Evolutionary conservation across 2,329 filamentous ascomycete genomes (phyloP).

Genomic region (Fusarium metavorans): DNA sequence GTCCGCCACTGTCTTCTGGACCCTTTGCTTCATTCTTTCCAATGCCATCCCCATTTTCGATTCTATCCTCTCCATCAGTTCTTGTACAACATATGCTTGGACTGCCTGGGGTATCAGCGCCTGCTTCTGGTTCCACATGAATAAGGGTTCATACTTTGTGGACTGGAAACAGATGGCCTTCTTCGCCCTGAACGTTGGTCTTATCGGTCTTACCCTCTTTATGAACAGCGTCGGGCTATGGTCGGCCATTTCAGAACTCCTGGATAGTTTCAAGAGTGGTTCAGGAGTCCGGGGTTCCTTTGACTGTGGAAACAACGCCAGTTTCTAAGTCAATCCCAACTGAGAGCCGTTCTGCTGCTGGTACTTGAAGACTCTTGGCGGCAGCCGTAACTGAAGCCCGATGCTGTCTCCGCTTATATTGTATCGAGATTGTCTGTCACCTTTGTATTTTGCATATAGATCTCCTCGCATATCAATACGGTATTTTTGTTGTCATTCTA

Average conservation of each 20-base stretch:
- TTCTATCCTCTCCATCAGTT: constrained; percentile 34
- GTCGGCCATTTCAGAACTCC: constrained; percentile 14
- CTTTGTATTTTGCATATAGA: neutral
- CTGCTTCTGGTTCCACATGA: constrained; percentile 30
- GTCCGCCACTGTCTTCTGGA: constrained; percentile 25
- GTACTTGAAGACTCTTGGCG: neutral
- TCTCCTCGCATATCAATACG: neutral
- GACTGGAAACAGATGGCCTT: constrained; percentile 29
- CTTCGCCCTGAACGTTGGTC: constrained; percentile 24
- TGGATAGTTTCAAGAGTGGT: constrained; percentile 1
- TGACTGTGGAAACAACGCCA: constrained; percentile 5
- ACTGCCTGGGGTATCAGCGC: constrained; percentile 29
- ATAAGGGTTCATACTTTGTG: constrained; percentile 13
- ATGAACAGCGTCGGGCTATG: constrained; percentile 27
- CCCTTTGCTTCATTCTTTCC: constrained; percentile 30
- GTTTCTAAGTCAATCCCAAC: neutral
- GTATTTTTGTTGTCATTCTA: neutral
- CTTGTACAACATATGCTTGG: constrained; percentile 29
- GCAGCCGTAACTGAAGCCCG: neutral
- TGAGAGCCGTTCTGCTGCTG: neutral
- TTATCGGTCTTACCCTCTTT: constrained; percentile 20
- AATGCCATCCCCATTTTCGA: constrained; percentile 38
- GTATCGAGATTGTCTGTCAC: neutral
- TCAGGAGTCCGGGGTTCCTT: constrained; percentile 2
- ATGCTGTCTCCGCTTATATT: neutral